A percentile compares a stretch with the other conserved stretches of the same genome.
These are phyloP conservation scores for Asterionellopsis glacialis DNA, from an alignment of 108 stramenopile genomes.

Conservation along the genomic window DNA sequence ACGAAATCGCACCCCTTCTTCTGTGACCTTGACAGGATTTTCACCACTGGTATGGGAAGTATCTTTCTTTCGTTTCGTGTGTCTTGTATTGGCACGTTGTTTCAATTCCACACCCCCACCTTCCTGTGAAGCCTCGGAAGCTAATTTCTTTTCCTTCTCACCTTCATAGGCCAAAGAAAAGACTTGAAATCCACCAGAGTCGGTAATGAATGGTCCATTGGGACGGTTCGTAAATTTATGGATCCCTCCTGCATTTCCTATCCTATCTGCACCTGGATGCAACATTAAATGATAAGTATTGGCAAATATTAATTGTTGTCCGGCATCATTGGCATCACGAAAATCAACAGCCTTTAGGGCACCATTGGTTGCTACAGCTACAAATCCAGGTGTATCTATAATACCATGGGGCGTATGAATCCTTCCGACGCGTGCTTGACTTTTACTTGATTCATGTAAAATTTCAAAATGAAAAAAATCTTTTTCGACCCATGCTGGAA, in stretches of 20 bases:
- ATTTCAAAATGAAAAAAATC: constrained; percentile 84
- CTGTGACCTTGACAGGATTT: constrained; percentile 78
- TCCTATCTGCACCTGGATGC: constrained; percentile 86
- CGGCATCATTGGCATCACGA: constrained; percentile 61
- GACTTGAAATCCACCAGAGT: constrained; percentile 92
- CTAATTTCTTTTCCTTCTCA: constrained; percentile 42
- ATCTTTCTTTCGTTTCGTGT: constrained; percentile 1
- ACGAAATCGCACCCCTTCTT: constrained; percentile 85
- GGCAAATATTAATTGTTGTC: constrained; percentile 85
- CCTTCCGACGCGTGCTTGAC: constrained; percentile 77
- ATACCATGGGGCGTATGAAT: constrained; percentile 75
- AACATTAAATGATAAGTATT: constrained; percentile 93
- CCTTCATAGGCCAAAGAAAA: constrained; percentile 84
- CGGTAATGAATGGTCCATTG: constrained; percentile 85
- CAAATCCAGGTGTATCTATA: constrained; percentile 84
- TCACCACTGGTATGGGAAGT: constrained; percentile 13
- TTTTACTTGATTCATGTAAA: constrained; percentile 72
- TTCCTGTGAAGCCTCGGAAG: constrained; percentile 36
- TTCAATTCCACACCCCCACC: constrained; percentile 77
- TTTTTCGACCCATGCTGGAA: constrained; percentile 73
- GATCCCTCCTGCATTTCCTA: constrained; percentile 85
- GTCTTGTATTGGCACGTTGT: constrained; percentile 28
- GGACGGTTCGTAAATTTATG: constrained; percentile 78
- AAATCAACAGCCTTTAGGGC: constrained; percentile 83
- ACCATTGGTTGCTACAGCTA: constrained; percentile 92